Evolutionary conservation across 179 eudicot genomes (phyloP).

Genomic region (Amaranthus tricolor): DNA sequence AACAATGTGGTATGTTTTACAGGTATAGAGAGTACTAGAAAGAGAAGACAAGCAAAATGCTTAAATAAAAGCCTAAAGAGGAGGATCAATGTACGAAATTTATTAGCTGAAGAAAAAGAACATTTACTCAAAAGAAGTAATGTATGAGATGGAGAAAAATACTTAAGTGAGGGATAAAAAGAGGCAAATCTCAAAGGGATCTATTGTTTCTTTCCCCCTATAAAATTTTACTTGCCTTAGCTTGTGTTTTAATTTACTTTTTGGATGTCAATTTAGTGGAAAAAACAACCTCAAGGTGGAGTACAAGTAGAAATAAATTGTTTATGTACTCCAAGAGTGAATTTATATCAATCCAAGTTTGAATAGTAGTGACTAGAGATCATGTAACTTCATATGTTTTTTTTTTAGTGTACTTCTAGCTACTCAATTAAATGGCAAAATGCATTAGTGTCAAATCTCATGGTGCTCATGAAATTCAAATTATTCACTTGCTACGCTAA

Average conservation of each 20-base stretch:
- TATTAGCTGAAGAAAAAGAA: background rate
- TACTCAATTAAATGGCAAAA: background rate
- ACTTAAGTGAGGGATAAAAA: background rate
- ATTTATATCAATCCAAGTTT: constrained; percentile 14
- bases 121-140: constrained; percentile 8
- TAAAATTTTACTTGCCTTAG: background rate
- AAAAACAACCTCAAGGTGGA: constrained; percentile 7
- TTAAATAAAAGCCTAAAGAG: constrained; percentile 2
- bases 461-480: background rate
- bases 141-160: background rate
- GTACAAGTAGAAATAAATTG: constrained; percentile 21
- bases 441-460: background rate
- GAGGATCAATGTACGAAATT: constrained; percentile 1
- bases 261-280: constrained; percentile 18
- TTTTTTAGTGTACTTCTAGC: background rate
- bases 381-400: constrained; percentile 12
- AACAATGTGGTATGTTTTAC: background rate
- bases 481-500: too few species aligned
- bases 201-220: background rate
- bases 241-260: background rate
- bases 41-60: background rate
- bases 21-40: constrained; percentile 14
- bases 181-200: constrained; percentile 23
- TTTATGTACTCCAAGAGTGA: background rate
- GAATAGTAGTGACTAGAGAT: constrained; percentile 19